Evolutionary conservation across 768 basidiomycete species (phyloP).

Genomic region (Hygrophoropsis aurantiaca): DNA sequence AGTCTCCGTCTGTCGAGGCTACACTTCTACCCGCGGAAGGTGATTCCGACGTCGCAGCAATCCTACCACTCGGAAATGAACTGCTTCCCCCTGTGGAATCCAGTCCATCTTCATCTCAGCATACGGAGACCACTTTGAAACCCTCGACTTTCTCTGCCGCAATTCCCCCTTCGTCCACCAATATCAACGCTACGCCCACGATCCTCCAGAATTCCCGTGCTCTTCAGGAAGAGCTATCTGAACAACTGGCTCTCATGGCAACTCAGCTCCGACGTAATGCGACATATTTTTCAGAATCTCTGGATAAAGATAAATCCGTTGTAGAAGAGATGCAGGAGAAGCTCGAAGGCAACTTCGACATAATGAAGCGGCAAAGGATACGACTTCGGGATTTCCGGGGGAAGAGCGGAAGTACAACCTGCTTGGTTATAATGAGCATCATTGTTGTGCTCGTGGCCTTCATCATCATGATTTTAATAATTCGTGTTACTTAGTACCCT

Average conservation of each 20-base stretch:
- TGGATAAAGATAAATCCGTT: slow-evolving; percentile 74
- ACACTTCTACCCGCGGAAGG: slow-evolving; percentile 24
- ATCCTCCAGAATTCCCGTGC: slow-evolving; percentile 56
- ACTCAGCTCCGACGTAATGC: slow-evolving; percentile 84
- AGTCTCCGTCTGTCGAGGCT: slow-evolving; percentile 15
- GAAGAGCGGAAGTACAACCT: slow-evolving; percentile 72
- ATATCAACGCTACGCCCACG: slow-evolving; percentile 34
- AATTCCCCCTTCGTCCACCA: slow-evolving; percentile 32
- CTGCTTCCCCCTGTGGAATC: slow-evolving; percentile 42
- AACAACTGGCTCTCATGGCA: slow-evolving; percentile 82
- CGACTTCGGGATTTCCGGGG: slow-evolving; percentile 61
- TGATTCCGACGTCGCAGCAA: slow-evolving; percentile 16
- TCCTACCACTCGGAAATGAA: slow-evolving; percentile 28
- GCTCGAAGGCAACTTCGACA: slow-evolving; percentile 69
- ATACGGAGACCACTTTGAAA: slow-evolving; percentile 6
- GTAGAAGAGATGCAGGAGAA: slow-evolving; percentile 67
- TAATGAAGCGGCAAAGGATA: slow-evolving; percentile 64
- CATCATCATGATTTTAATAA: slow-evolving; percentile 68
- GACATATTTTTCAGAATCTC: slow-evolving; percentile 67
- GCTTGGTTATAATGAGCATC: slow-evolving; percentile 63
- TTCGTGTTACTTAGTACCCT: slow-evolving; percentile 53
- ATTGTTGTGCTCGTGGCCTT: slow-evolving; percentile 69
- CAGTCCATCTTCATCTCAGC: slow-evolving; percentile 11
- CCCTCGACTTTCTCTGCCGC: slow-evolving; percentile 23
- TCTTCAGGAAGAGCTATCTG: slow-evolving; percentile 72